These are phyloP conservation scores for Iris macrosiphon DNA, from an alignment of 106 monocot genomes.

Conservation along the genomic window DNA sequence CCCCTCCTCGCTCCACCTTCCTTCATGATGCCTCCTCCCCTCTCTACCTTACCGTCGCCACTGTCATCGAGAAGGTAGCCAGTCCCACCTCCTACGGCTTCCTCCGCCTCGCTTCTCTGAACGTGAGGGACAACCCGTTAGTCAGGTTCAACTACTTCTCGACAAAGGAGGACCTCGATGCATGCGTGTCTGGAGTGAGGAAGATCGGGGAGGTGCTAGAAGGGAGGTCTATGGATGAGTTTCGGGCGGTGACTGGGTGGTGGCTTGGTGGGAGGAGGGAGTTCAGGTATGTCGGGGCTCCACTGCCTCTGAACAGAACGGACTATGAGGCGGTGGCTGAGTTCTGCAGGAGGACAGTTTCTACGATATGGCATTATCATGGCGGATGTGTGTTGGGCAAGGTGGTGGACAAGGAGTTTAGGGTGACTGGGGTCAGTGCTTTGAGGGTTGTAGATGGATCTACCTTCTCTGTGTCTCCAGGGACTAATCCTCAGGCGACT, in stretches of 20 bases:
- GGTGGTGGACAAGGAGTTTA: slow-evolving; percentile 65
- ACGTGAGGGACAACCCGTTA: slow-evolving; percentile 52
- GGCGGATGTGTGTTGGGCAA: slow-evolving; percentile 73
- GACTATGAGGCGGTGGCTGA: slow-evolving; percentile 42
- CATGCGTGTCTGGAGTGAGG: slow-evolving; percentile 52
- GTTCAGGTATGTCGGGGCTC: slow-evolving; percentile 49
- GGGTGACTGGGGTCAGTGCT: slow-evolving; percentile 38
- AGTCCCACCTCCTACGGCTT: slow-evolving; percentile 59
- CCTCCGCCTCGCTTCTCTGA: slow-evolving; percentile 56
- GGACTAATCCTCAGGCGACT: slow-evolving; percentile 95
- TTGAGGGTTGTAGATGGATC: slow-evolving; percentile 83
- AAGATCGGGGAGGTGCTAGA: slow-evolving; percentile 48
- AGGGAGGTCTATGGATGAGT: slow-evolving; percentile 53
- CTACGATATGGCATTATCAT: slow-evolving; percentile 93
- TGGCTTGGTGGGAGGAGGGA: slow-evolving; percentile 20
- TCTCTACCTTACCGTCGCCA: slow-evolving; percentile 59
- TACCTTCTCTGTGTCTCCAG: slow-evolving; percentile 56
- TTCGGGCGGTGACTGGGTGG: slow-evolving; percentile 28
- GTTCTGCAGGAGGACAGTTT: slow-evolving; percentile 64
- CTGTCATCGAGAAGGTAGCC: slow-evolving; percentile 71
- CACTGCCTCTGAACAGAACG: slow-evolving; percentile 42
- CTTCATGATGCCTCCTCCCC: slow-evolving; percentile 32
- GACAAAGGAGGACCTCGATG: slow-evolving; percentile 42
- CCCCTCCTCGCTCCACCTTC: slow-evolving; percentile 20
- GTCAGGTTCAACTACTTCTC: slow-evolving; percentile 94